Evolutionary conservation across 2,329 filamentous ascomycete species (phyloP).

Genomic region (Thelonectria olida): DNA sequence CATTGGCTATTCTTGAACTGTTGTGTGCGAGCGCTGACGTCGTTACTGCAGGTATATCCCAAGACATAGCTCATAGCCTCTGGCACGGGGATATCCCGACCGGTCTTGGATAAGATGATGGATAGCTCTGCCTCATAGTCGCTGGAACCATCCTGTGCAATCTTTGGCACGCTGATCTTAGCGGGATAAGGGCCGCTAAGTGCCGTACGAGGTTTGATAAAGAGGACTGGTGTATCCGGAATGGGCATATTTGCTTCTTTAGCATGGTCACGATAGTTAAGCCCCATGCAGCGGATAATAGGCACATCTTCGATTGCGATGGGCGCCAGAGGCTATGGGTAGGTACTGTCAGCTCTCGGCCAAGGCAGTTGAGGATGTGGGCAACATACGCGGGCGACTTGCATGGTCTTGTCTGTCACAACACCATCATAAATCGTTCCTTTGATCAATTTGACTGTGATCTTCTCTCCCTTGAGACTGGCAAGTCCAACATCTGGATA

Average conservation of each 20-base stretch:
- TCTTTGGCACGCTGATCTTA: constrained; percentile 38
- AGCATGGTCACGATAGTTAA: constrained; percentile 55
- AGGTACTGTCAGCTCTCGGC: neutral
- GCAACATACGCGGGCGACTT: neutral
- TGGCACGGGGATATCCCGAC: constrained; percentile 48
- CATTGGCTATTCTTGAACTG: constrained; percentile 52
- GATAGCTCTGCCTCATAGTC: constrained; percentile 53
- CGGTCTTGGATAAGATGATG: constrained; percentile 51
- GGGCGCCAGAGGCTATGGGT: constrained; percentile 43
- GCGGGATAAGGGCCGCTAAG: constrained; percentile 44
- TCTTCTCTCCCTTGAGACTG: neutral
- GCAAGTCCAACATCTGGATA: constrained; percentile 34
- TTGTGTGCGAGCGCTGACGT: constrained; percentile 48
- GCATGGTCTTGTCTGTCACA: neutral
- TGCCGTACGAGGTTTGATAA: constrained; percentile 50
- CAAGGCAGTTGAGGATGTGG: neutral
- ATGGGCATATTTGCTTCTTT: constrained; percentile 49
- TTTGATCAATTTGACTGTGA: neutral
- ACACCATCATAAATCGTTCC: neutral
- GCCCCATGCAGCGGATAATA: constrained; percentile 55
- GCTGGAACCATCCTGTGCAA: constrained; percentile 43
- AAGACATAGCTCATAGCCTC: constrained; percentile 51
- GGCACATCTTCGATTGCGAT: constrained; percentile 46
- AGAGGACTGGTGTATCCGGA: constrained; percentile 47
- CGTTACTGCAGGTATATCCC: constrained; percentile 51